Conservation (phyloP, 306 rosid species). For the Purshia tridentata region DNA sequence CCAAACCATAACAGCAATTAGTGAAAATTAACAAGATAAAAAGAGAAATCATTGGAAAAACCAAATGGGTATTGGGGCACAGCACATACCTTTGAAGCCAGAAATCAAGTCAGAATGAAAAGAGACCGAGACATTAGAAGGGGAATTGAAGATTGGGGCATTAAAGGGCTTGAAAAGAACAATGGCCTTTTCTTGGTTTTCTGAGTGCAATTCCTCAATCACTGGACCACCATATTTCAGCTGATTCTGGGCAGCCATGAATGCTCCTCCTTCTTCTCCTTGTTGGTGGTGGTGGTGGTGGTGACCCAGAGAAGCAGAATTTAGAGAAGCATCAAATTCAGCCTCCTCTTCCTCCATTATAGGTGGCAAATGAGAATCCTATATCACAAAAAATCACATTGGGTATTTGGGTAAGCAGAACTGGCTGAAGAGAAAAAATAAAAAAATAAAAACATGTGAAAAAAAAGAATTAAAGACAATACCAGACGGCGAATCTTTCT, state of each 20-base stretch:
- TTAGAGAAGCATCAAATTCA: neutral
- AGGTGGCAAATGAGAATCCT: constrained; percentile 71
- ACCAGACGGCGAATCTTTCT: constrained; percentile 93
- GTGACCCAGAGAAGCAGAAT: no score
- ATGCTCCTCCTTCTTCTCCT: constrained; percentile 41
- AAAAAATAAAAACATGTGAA: neutral
- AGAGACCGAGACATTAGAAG: constrained; percentile 49
- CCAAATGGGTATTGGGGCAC: constrained; percentile 2
- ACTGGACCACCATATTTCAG: neutral
- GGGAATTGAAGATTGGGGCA: constrained; percentile 14
- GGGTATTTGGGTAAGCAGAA: neutral
- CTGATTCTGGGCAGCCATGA: neutral
- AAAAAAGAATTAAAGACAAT: neutral
- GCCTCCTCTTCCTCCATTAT: constrained; percentile 61
- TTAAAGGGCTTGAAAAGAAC: constrained; percentile 62
- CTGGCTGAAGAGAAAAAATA: neutral
- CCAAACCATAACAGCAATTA: neutral
- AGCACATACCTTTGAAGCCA: constrained; percentile 46
- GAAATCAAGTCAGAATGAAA: constrained; percentile 47
- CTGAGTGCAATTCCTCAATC: constrained; percentile 28
- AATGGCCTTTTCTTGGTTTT: constrained; percentile 63
- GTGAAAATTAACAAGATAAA: neutral
- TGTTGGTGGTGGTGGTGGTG: no score
- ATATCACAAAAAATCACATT: neutral
- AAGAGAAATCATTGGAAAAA: neutral